phyloP scores from a whole-genome alignment of 139 green algal species.

The Coelastrella sp. region DNA sequence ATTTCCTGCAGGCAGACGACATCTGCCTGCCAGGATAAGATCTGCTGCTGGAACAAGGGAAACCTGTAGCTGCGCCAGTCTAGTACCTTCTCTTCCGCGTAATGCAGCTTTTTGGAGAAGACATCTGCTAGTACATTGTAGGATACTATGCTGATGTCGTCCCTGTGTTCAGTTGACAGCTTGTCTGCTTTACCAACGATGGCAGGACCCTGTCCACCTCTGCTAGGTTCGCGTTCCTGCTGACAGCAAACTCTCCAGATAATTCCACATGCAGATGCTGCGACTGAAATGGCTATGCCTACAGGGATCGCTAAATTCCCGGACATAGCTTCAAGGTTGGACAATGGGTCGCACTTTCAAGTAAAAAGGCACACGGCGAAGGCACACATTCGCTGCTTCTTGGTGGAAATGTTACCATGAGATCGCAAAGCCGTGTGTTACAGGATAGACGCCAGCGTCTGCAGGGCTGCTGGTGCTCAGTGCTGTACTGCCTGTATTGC shows the following conservation, averaged over 20 bases:
- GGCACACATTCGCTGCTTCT: too few relatives aligned
- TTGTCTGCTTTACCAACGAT: slow-evolving; percentile 3
- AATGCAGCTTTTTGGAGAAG: not conserved
- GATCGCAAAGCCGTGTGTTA: too few relatives aligned
- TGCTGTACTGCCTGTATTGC: too few relatives aligned
- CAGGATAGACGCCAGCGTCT: too few relatives aligned
- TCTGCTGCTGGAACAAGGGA: slow-evolving; percentile 27
- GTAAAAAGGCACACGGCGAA: too few relatives aligned
- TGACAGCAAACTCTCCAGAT: not conserved
- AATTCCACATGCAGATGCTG: not conserved
- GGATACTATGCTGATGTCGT: slow-evolving; percentile 24
- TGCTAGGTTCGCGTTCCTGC: not conserved
- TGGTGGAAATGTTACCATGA: too few relatives aligned
- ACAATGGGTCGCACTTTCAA: too few relatives aligned
- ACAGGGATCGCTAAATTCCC: not conserved
- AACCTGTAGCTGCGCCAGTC: slow-evolving; percentile 20
- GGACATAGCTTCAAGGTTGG: too few relatives aligned
- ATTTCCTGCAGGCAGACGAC: slow-evolving; percentile 36
- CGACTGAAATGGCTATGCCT: not conserved
- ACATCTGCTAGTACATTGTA: slow-evolving; percentile 40
- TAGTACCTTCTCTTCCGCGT: not conserved
- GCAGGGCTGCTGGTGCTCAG: too few relatives aligned
- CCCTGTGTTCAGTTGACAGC: not conserved
- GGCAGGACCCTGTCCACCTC: not conserved
- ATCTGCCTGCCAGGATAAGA: slow-evolving; percentile 14